phyloP scores from a whole-genome alignment of 805 yeast species.

The Scheffersomyces stipitis region DNA sequence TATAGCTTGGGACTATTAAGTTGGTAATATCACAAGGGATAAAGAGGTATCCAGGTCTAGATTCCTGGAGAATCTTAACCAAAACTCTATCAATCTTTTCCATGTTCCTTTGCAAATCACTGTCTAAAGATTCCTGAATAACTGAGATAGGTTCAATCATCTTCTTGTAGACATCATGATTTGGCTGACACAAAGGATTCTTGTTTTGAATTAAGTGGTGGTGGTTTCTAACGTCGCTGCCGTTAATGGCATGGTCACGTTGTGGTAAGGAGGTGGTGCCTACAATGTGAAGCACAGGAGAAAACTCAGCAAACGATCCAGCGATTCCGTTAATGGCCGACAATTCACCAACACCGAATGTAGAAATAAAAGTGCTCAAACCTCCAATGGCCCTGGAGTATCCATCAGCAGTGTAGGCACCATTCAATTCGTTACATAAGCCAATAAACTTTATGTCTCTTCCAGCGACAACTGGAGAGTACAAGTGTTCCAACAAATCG shows the following conservation, averaged over 20 bases:
- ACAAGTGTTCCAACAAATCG: conserved; percentile 64
- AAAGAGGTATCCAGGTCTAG: conserved; percentile 81
- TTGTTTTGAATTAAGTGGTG: conserved; percentile 64
- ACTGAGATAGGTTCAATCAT: conserved; percentile 62
- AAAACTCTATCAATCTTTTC: conserved; percentile 69
- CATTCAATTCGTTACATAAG: conserved; percentile 83
- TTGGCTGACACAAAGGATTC: conserved; percentile 51
- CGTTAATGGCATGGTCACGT: conserved; percentile 17
- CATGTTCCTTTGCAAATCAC: conserved; percentile 16
- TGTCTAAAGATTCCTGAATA: conserved; percentile 37
- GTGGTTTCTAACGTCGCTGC: conserved; percentile 19
- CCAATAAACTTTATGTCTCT: conserved; percentile 68
- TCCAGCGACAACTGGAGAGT: conserved; percentile 40
- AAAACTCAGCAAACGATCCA: conserved; percentile 80
- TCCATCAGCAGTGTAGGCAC: conserved; percentile 91
- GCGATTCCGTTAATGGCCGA: conserved; percentile 80
- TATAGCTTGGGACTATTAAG: conserved; percentile 18
- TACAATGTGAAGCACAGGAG: conserved; percentile 80
- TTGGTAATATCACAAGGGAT: conserved; percentile 72
- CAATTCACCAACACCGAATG: conserved; percentile 89
- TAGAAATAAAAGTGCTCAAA: conserved; percentile 61
- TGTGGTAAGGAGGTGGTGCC: conserved; percentile 51
- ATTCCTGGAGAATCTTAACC: conserved; percentile 48
- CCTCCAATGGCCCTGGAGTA: conserved; percentile 68
- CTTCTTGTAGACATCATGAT: conserved; percentile 65